Evolutionary conservation across 106 monocot genomes (phyloP), one percentile per base, ranked within the genome.

Genomic region (Vanilla planifolia): DNA sequence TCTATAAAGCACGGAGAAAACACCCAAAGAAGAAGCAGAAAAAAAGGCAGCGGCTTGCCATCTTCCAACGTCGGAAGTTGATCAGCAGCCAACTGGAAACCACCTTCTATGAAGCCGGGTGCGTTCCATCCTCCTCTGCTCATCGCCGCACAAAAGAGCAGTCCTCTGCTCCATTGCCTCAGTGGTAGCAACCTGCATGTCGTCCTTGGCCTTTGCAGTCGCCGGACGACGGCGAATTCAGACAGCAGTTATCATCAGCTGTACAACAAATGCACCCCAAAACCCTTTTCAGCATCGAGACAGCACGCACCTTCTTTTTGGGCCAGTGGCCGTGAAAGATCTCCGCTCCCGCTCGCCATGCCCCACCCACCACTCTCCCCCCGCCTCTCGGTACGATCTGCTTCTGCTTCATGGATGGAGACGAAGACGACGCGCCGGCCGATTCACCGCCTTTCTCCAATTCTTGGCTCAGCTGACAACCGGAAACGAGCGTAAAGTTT

Each of bases 41-140:
- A 25, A 25, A 3, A 11, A 11, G 1, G 9, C n/a, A n/a, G n/a
- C n/a, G n/a, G n/a, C n/a, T n/a, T n/a, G n/a, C n/a, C n/a, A n/a
- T n/a, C n/a, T n/a, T n/a, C n/a, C n/a, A n/a, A n/a, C n/a, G n/a
- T 14, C 32, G 19, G 24, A 33, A 34, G 5, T 4, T 17, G 33
- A 15, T 59, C 21, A 69, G 60, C 69, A 60, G 47, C 69, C 69
- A 14, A 62, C 51, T 11, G 27, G 70, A 62, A 70, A 70, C 61
- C 70, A 70, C 41, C 70, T 51, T 48, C 30, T 51, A 40, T 52
- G 40, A 37, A 68, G 2, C 24, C 62, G 43, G 19, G 33, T 21
- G 22, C 60, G 66, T 33, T 72, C 67, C 48, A 24, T 28, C 55
- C 62, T 61, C 57, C 55, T 66, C 61, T 62, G 55, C 40, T 77